Base-by-base conservation (phyloP, 1,284 basidiomycete genomes). In the Jaminaea rosea region DNA sequence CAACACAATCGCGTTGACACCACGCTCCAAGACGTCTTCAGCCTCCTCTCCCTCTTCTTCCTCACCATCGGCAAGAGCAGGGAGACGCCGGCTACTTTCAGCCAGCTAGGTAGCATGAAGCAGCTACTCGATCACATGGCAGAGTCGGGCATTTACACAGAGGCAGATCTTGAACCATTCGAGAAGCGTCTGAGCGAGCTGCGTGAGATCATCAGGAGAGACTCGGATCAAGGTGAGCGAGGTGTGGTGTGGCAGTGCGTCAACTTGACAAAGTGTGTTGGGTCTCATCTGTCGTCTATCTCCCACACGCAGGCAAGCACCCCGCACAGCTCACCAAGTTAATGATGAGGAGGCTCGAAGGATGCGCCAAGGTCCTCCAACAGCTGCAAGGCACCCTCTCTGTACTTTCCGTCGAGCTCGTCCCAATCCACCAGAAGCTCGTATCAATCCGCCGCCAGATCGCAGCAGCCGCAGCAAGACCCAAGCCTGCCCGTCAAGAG, bases 391-490 rank as follows among this genome's bases (percentile, higher is more conserved):
- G 62, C 44, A 56, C 67, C 21, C 65, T 73, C 51, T 70, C 66
- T 41, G 71, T 73, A 27, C 60, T 73, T 17, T 72, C 69, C 34
- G 71, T 72, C 52, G 71, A 73, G 53, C 63, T 73, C n/a, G 59
- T 73, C 4, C 69, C 69, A 10, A 71, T 72, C 47, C 71, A 73
- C 48, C 67, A 93, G 74, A 83, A 84, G 55, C 81, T 99, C 34
- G 86, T 99, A 42, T 83, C 82, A 23, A 81, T 97, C 50, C 84
- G 93, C 54, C 84, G 92, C 58, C 86, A 92, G 72, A 82, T 99
- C 21, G 88, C 87, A 34, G 82, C 87, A 1, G 81, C 97, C 36
- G 87, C 90, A 15, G 86, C 88, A 5, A 88, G 90, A 69, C 85
- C 85, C 50, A 87, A 86, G 36, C 81, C 84, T 3, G 83, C 85